Evolutionary conservation across 495 filamentous ascomycete genomes (phyloP).

Genomic region (Penicillium herquei): DNA sequence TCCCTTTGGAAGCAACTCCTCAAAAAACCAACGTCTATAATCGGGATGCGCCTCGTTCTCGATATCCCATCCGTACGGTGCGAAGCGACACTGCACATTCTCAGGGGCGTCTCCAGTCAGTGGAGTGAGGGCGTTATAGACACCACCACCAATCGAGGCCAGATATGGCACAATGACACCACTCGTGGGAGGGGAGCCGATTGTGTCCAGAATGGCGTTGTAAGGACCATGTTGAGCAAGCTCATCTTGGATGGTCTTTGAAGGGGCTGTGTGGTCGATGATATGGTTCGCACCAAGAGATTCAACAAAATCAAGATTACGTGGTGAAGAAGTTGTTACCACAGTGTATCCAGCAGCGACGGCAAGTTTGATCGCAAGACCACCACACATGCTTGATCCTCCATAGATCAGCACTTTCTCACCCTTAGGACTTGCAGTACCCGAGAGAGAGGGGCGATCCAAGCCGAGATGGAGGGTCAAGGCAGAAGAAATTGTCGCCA

Average conservation of each 20-base stretch:
- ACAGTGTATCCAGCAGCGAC: conserved; percentile 28
- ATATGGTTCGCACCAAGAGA: conserved; percentile 8
- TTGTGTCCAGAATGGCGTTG: neutral
- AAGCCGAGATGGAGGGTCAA: conserved; percentile 20
- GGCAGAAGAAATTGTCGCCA: conserved; percentile 16
- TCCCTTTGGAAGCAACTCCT: too few relatives aligned
- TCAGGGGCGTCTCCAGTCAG: too few relatives aligned
- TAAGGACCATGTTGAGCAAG: neutral
- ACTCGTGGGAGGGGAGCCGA: neutral
- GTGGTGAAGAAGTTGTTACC: conserved; percentile 31
- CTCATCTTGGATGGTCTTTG: neutral
- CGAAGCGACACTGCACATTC: too few relatives aligned
- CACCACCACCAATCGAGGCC: too few relatives aligned
- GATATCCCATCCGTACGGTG: too few relatives aligned
- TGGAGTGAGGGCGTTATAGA: too few relatives aligned
- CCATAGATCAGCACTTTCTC: conserved; percentile 32
- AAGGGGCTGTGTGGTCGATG: neutral
- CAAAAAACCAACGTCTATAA: too few relatives aligned
- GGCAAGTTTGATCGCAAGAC: conserved; percentile 27
- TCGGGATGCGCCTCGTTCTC: too few relatives aligned
- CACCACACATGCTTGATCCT: conserved; percentile 25
- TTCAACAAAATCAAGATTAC: conserved; percentile 27
- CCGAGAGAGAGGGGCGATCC: conserved; percentile 18
- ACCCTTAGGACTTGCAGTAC: conserved; percentile 7
- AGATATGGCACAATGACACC: too few relatives aligned